These are phyloP conservation scores for Kandelia obovata DNA, from an alignment of 345 rosid genomes.

Conservation along the genomic window DNA sequence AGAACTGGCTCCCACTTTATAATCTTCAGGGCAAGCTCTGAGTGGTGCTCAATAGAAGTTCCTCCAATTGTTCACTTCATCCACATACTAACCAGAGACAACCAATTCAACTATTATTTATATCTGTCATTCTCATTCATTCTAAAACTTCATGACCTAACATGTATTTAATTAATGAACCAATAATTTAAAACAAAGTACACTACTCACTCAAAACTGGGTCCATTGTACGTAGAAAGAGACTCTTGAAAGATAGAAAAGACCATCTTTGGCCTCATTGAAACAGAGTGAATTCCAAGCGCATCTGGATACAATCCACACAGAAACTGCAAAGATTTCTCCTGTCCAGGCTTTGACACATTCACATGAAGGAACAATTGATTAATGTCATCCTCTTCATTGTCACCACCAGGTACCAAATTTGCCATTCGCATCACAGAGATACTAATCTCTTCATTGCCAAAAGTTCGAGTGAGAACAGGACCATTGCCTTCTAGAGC, in stretches of 20 bases:
- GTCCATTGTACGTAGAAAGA: slow-evolving; percentile 64
- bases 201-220: slow-evolving; percentile 60
- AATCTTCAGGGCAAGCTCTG: not conserved
- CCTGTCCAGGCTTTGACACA: slow-evolving; percentile 68
- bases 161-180: not conserved
- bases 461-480: slow-evolving; percentile 56
- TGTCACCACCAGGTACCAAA: slow-evolving; percentile 38
- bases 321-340: slow-evolving; percentile 64
- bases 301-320: slow-evolving; percentile 96
- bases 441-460: slow-evolving; percentile 65
- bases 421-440: slow-evolving; percentile 63
- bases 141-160: not conserved
- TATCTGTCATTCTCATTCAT: not conserved
- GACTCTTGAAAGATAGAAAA: slow-evolving; percentile 30
- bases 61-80: not conserved
- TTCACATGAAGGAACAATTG: slow-evolving; percentile 84
- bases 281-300: slow-evolving; percentile 80
- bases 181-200: not conserved
- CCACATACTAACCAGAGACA: not conserved
- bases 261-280: slow-evolving; percentile 65
- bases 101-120: not conserved
- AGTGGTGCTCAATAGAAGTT: not conserved
- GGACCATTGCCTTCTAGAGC: slow-evolving; percentile 68
- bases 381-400: slow-evolving; percentile 60
- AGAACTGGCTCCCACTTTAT: not conserved